Conservation (phyloP, 192 early-diverging fungal genomes). For the Spizellomyces sp. region DNA sequence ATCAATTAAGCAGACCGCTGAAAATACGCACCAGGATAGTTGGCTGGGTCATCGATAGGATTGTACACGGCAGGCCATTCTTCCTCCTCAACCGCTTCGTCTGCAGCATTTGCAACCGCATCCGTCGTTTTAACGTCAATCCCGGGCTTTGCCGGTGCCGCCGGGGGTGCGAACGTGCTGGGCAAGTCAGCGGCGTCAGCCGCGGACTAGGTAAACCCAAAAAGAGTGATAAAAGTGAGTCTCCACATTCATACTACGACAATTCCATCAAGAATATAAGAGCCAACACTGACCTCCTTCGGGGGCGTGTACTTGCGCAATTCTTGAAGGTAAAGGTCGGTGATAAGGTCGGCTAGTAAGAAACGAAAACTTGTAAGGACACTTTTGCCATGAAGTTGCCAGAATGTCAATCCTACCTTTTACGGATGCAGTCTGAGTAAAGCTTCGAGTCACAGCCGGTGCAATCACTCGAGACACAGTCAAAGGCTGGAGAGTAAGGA, state of each 20-base stretch:
- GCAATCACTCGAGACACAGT: conserved; percentile 7
- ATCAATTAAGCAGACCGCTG: not conserved
- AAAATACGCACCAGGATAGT: conserved; percentile 44
- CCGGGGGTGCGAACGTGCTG: conserved; percentile 40
- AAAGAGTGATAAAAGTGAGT: not conserved
- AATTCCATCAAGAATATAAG: not conserved
- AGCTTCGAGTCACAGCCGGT: conserved; percentile 16
- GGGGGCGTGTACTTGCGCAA: conserved; percentile 48
- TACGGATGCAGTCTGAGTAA: conserved; percentile 20
- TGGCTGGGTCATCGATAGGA: conserved; percentile 54
- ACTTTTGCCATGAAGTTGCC: not conserved
- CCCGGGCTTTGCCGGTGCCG: conserved; percentile 48
- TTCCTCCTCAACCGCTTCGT: conserved; percentile 45
- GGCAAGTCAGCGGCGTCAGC: conserved; percentile 41
- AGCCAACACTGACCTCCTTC: conserved; percentile 21
- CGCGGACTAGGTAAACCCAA: not conserved
- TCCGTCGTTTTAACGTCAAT: conserved; percentile 26
- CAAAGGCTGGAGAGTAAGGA: no score
- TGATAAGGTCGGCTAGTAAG: conserved; percentile 42
- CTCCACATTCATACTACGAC: not conserved
- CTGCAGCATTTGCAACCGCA: conserved; percentile 13
- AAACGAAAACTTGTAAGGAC: not conserved
- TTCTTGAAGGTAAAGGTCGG: conserved; percentile 47
- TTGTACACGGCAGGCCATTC: conserved; percentile 53
- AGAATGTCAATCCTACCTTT: conserved; percentile 12